Evolutionary conservation across 306 rosid genomes (phyloP).

Genomic region (Notholithocarpus densiflorus): DNA sequence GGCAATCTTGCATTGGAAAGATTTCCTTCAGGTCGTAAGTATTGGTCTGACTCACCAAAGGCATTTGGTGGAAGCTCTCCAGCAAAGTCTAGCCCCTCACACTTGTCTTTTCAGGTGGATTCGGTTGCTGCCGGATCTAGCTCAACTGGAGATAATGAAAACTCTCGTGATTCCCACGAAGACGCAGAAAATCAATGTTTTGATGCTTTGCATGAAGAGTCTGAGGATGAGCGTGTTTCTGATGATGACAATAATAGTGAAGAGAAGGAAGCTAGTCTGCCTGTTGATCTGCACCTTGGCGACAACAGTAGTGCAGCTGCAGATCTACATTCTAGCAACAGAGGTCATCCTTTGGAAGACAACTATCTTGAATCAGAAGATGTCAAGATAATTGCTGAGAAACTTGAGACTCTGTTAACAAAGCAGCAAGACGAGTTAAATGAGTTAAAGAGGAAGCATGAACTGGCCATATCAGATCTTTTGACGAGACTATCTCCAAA

Average conservation of each 20-base stretch:
- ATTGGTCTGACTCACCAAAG: slow-evolving; percentile 89
- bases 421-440: slow-evolving; percentile 57
- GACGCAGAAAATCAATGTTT: slow-evolving; percentile 14
- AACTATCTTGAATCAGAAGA: slow-evolving; percentile 31
- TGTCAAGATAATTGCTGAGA: slow-evolving; percentile 27
- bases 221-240: slow-evolving; percentile 14
- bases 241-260: slow-evolving; percentile 4
- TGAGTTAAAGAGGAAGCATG: slow-evolving; percentile 64
- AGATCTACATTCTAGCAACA: slow-evolving; percentile 21
- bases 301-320: slow-evolving; percentile 22
- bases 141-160: slow-evolving; percentile 14
- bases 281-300: slow-evolving; percentile 20
- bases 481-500: slow-evolving; percentile 48
- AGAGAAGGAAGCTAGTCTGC: slow-evolving; percentile 27
- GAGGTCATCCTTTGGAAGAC: slow-evolving; percentile 23
- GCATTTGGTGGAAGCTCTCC: slow-evolving; percentile 58
- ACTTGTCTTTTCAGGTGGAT: slow-evolving; percentile 33
- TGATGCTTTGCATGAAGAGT: slow-evolving; percentile 20
- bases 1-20: slow-evolving; percentile 62
- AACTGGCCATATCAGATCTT: slow-evolving; percentile 48
- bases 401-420: slow-evolving; percentile 47
- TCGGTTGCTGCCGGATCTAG: slow-evolving; percentile 15
- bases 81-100: slow-evolving; percentile 35
- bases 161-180: slow-evolving; percentile 10
- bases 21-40: slow-evolving; percentile 89